Evolutionary conservation across 768 basidiomycete species (phyloP).

Genomic region (Trametes elegans): DNA sequence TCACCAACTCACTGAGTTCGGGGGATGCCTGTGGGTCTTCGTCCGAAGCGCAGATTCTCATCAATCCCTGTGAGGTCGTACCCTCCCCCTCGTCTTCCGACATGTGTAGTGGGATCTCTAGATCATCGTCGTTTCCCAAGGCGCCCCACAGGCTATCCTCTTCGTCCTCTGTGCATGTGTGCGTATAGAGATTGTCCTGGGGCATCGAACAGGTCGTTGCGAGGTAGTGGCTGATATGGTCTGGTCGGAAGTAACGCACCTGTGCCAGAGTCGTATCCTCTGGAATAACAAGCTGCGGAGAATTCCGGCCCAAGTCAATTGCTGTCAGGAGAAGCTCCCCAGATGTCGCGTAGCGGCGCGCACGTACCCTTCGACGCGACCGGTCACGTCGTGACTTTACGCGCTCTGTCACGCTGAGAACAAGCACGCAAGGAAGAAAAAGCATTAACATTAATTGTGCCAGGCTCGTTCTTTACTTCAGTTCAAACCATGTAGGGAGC

Average conservation of each 20-base stretch:
- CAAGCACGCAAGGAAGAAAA: neutral
- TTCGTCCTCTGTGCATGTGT: too few species aligned
- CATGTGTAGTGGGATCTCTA: neutral
- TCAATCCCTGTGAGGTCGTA: neutral
- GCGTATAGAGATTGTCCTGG: too few species aligned
- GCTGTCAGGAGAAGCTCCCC: neutral
- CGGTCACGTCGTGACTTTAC: constrained; percentile 15
- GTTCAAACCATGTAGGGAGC: constrained; percentile 68
- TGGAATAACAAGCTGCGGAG: too few species aligned
- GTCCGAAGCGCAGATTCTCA: neutral
- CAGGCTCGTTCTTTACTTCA: constrained; percentile 38
- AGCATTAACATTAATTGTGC: neutral
- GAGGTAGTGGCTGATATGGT: too few species aligned
- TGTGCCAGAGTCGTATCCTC: neutral
- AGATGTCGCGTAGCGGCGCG: neutral
- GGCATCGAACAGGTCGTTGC: too few species aligned
- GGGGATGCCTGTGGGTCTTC: neutral
- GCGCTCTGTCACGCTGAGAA: constrained; percentile 10
- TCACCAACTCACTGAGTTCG: neutral
- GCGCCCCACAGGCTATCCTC: neutral
- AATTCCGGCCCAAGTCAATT: too few species aligned
- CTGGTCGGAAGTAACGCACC: neutral
- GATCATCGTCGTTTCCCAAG: neutral
- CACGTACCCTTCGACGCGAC: neutral
- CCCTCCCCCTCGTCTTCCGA: constrained; percentile 2